Percentiles rank a stretch among this genome's conserved stretches.
Conservation (phyloP, 1,284 basidiomycete genomes). For the Mycena sp. region DNA sequence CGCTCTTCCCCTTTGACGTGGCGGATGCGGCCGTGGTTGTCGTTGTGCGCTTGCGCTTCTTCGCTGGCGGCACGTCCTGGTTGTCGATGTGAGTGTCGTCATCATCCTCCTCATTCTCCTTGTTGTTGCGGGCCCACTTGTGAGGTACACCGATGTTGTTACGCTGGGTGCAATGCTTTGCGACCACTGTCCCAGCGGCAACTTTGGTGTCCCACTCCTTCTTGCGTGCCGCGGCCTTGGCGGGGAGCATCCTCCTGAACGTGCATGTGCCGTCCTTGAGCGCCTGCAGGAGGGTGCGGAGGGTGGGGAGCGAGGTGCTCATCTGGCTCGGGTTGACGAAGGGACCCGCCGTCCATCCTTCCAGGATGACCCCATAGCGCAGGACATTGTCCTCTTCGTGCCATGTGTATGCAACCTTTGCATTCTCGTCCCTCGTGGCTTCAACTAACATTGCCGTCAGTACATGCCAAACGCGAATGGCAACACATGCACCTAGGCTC, state of each 20-base stretch:
- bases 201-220: background rate
- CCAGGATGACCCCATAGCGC: background rate
- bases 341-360: background rate
- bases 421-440: too few relatives aligned
- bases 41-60: too few relatives aligned
- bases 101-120: background rate
- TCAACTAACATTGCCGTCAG: background rate
- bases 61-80: background rate
- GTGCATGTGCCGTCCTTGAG: background rate
- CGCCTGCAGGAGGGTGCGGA: background rate
- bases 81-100: background rate
- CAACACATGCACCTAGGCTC: background rate
- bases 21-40: too few relatives aligned
- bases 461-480: background rate
- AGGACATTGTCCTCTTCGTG: too few relatives aligned
- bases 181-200: background rate
- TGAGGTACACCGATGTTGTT: background rate
- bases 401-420: too few relatives aligned
- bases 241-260: background rate
- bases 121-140: background rate
- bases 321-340: slow-evolving; percentile 1
- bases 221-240: background rate
- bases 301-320: background rate
- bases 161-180: background rate
- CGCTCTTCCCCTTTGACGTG: too few relatives aligned